phyloP scores from a whole-genome alignment of 768 basidiomycete genomes.

The Pulveroboletus sp. region DNA sequence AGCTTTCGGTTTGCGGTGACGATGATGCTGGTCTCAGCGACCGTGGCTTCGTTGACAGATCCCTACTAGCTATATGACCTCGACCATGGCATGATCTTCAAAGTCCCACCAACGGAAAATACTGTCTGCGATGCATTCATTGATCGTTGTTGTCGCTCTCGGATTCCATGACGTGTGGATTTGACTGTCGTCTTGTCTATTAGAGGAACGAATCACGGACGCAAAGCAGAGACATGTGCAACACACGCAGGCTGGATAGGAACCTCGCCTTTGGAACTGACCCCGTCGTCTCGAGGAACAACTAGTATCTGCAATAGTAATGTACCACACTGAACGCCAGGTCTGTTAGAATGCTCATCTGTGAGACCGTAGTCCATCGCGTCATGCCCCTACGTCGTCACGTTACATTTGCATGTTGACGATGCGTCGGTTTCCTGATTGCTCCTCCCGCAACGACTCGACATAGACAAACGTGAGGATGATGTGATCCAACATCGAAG shows the following conservation, averaged over 20 bases:
- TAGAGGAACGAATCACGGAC: background rate
- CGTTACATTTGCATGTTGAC: background rate
- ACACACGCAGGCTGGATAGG: background rate
- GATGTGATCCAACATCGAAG: conserved; percentile 23
- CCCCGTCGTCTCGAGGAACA: background rate
- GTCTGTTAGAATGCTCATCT: too few relatives aligned
- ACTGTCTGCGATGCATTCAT: background rate
- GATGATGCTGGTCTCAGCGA: too few relatives aligned
- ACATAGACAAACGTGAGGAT: conserved; percentile 25
- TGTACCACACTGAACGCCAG: too few relatives aligned
- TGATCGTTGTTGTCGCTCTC: too few relatives aligned
- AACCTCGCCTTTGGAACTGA: background rate
- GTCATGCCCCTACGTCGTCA: background rate
- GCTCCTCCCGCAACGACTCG: conserved; percentile 17
- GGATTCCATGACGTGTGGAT: too few relatives aligned
- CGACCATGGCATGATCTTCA: too few relatives aligned
- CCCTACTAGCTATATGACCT: too few relatives aligned
- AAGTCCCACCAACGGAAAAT: too few relatives aligned
- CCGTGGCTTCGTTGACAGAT: too few relatives aligned
- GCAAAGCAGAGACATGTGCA: too few relatives aligned
- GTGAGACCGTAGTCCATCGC: background rate
- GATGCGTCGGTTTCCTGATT: background rate
- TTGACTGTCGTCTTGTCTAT: too few relatives aligned
- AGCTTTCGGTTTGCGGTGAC: too few relatives aligned
- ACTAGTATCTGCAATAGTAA: background rate